Conservation (phyloP, 2,329 filamentous ascomycete genomes). For the Phialemonium atrogriseum region DNA sequence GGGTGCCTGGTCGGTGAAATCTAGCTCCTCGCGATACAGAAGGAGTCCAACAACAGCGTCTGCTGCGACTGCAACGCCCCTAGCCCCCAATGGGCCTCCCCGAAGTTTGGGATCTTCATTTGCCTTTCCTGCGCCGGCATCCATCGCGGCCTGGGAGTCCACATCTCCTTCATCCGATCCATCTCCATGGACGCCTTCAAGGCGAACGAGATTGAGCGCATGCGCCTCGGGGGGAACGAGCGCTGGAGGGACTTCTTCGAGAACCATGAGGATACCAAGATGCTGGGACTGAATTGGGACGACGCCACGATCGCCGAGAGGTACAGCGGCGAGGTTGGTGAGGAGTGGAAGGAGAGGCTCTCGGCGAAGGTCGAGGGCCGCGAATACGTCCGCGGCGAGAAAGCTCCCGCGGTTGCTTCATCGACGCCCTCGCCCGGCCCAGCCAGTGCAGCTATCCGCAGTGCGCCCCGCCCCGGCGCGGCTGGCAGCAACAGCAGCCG, state of each 20-base stretch:
- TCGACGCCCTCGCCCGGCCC: conserved; percentile 9
- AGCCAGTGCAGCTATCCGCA: conserved; percentile 14
- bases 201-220: conserved; percentile 80
- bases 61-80: conserved; percentile 96
- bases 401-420: conserved; percentile 30
- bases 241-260: conserved; percentile 86
- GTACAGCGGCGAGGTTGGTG: conserved; percentile 82
- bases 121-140: conserved; percentile 93
- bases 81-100: conserved; percentile 94
- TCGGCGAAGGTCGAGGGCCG: conserved; percentile 79
- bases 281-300: conserved; percentile 67
- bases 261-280: conserved; percentile 55
- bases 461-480: conserved; percentile 25
- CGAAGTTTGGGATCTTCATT: conserved; percentile 98
- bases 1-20: too few relatives aligned
- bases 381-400: conserved; percentile 72
- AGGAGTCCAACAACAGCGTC: conserved; percentile 76
- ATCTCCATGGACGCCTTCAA: conserved; percentile 99
- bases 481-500: conserved; percentile 21
- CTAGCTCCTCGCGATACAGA: conserved; percentile 85
- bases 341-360: conserved; percentile 91
- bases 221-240: conserved; percentile 87
- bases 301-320: conserved; percentile 83
- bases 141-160: conserved; percentile 88
- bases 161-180: conserved; percentile 95